Evolutionary conservation across 1,284 basidiomycete genomes (phyloP).

Genomic region (Vanrija sp.): DNA sequence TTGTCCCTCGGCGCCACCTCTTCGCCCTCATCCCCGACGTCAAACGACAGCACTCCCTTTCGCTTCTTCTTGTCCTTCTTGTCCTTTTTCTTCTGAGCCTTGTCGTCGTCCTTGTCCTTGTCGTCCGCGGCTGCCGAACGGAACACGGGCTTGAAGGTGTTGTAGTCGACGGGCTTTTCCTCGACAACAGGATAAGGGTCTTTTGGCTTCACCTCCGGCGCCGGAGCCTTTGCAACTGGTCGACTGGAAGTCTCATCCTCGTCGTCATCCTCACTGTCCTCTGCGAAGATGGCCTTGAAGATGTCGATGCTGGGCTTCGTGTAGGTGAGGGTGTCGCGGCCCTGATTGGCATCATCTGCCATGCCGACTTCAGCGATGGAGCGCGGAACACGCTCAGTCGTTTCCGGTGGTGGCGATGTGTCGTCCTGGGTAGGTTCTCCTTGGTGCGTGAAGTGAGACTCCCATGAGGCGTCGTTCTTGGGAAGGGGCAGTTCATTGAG

Average conservation of each 20-base stretch:
- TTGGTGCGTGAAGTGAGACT: constrained; percentile 39
- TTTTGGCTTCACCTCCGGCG: constrained; percentile 7
- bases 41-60: constrained; percentile 63
- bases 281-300: constrained; percentile 92
- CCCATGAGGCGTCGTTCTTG: constrained; percentile 38
- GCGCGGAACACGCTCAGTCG: constrained; percentile 25
- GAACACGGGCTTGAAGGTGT: constrained; percentile 60
- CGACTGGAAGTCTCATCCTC: constrained; percentile 51
- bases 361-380: constrained; percentile 65
- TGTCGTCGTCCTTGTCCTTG: constrained; percentile 39
- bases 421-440: constrained; percentile 13
- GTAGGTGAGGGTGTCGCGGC: constrained; percentile 78
- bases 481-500: constrained; percentile 10
- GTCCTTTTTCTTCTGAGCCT: constrained; percentile 49
- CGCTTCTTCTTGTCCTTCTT: constrained; percentile 46
- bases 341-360: constrained; percentile 85
- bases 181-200: constrained; percentile 20
- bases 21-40: constrained; percentile 56
- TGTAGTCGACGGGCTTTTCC: constrained; percentile 31
- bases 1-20: constrained; percentile 28
- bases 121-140: constrained; percentile 10
- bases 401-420: not conserved
- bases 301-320: constrained; percentile 82
- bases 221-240: constrained; percentile 29
- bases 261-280: constrained; percentile 75